phyloP scores from a whole-genome alignment of 441 rosid species.

The Aleurites moluccanus region DNA sequence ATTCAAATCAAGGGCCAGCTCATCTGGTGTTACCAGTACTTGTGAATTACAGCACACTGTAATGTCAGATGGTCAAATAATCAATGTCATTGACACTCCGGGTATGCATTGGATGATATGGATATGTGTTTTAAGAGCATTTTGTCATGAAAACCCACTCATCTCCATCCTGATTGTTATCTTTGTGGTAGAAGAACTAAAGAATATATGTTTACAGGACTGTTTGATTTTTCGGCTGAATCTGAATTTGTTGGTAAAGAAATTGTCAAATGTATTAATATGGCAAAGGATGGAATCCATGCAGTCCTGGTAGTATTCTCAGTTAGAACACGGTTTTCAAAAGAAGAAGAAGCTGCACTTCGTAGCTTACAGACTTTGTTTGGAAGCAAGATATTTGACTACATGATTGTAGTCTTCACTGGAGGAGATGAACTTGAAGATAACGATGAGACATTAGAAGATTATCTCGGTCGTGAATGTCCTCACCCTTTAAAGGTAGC shows the following conservation, averaged over 20 bases:
- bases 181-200: background rate
- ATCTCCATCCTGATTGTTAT: slow-evolving; percentile 2
- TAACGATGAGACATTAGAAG: slow-evolving; percentile 66
- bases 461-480: slow-evolving; percentile 60
- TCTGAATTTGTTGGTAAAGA: slow-evolving; percentile 69
- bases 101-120: slow-evolving; percentile 38
- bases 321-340: slow-evolving; percentile 55
- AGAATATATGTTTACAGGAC: slow-evolving; percentile 42
- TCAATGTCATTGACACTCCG: slow-evolving; percentile 87
- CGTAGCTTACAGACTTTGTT: slow-evolving; percentile 61
- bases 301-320: slow-evolving; percentile 75
- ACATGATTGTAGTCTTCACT: slow-evolving; percentile 81
- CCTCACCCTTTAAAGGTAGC: slow-evolving; percentile 75
- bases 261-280: slow-evolving; percentile 66
- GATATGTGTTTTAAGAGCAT: background rate
- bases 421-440: slow-evolving; percentile 92
- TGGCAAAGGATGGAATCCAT: slow-evolving; percentile 88
- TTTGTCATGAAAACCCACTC: background rate
- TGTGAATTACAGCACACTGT: slow-evolving; percentile 55
- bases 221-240: slow-evolving; percentile 64
- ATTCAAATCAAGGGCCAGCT: slow-evolving; percentile 64
- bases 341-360: slow-evolving; percentile 67
- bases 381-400: slow-evolving; percentile 65
- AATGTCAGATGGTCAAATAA: slow-evolving; percentile 51
- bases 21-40: slow-evolving; percentile 64